A percentile compares a stretch with the other conserved stretches of the same genome.
phyloP scores from a whole-genome alignment of 805 yeast genomes.

The Komagataella phaffii region DNA sequence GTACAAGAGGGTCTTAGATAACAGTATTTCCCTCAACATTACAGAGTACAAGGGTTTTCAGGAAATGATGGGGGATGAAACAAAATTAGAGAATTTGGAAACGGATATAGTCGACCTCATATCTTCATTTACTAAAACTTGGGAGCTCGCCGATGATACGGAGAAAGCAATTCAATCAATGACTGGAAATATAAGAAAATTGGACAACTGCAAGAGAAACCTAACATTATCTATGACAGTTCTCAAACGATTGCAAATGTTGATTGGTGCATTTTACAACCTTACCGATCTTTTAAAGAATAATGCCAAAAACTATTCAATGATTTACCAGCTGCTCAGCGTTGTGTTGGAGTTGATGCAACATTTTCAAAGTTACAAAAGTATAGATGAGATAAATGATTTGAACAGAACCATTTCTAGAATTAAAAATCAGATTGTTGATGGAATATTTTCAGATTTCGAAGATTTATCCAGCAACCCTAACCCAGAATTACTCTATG shows the following conservation, averaged over 20 bases:
- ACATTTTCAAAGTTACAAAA: constrained; percentile 68
- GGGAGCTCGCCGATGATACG: constrained; percentile 35
- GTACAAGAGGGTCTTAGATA: constrained; percentile 36
- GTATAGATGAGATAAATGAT: constrained; percentile 67
- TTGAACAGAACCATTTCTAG: constrained; percentile 46
- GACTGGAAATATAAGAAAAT: constrained; percentile 63
- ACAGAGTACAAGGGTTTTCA: constrained; percentile 15
- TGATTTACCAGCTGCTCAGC: constrained; percentile 46
- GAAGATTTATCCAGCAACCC: constrained; percentile 24
- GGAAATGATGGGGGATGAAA: constrained; percentile 9
- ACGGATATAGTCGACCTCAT: constrained; percentile 27
- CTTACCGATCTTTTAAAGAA: constrained; percentile 31
- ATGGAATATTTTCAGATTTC: constrained; percentile 63
- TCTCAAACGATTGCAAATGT: constrained; percentile 76
- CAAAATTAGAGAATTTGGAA: constrained; percentile 12
- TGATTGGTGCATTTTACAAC: constrained; percentile 59
- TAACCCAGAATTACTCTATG: constrained; percentile 33
- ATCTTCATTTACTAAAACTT: constrained; percentile 30
- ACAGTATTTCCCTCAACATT: constrained; percentile 26
- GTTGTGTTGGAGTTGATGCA: constrained; percentile 64
- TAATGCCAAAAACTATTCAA: constrained; percentile 23
- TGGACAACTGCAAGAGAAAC: constrained; percentile 78
- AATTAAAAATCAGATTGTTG: constrained; percentile 47
- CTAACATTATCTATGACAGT: constrained; percentile 77
- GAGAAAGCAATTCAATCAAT: constrained; percentile 50